phyloP scores from a whole-genome alignment of 169 alveolate genomes.

The Neospora caninum region DNA sequence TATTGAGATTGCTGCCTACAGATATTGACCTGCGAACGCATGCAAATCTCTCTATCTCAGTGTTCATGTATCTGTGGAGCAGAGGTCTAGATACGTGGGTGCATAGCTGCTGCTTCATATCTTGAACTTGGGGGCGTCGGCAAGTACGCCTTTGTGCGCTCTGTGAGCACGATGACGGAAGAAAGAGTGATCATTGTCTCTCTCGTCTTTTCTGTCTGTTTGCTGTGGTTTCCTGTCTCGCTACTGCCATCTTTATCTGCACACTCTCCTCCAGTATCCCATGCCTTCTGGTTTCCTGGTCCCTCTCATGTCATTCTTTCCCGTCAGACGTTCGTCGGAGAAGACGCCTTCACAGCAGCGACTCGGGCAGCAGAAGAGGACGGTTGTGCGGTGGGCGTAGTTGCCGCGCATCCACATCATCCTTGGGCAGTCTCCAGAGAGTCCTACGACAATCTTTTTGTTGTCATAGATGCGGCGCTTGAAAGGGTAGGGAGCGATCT shows the following conservation, averaged over 20 bases:
- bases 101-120: too few species aligned
- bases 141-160: too few species aligned
- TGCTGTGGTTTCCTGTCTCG: background rate
- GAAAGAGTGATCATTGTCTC: background rate
- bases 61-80: too few species aligned
- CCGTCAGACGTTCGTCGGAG: background rate
- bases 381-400: background rate
- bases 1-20: too few species aligned
- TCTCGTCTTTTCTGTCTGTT: background rate
- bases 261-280: background rate
- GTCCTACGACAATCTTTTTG: conserved; percentile 4
- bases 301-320: background rate
- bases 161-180: too few species aligned
- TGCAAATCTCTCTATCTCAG: too few species aligned
- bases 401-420: background rate
- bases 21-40: too few species aligned
- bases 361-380: background rate
- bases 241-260: too few species aligned
- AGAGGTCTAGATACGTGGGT: too few species aligned
- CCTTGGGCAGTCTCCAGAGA: background rate
- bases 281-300: background rate
- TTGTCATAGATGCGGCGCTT: background rate
- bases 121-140: too few species aligned
- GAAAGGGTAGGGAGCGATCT: background rate
- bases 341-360: background rate